Percentiles rank a stretch among this genome's conserved stretches.
These are phyloP conservation scores for Trypanosoma melophagium DNA, from an alignment of 208 protist genomes.

Conservation along the genomic window DNA sequence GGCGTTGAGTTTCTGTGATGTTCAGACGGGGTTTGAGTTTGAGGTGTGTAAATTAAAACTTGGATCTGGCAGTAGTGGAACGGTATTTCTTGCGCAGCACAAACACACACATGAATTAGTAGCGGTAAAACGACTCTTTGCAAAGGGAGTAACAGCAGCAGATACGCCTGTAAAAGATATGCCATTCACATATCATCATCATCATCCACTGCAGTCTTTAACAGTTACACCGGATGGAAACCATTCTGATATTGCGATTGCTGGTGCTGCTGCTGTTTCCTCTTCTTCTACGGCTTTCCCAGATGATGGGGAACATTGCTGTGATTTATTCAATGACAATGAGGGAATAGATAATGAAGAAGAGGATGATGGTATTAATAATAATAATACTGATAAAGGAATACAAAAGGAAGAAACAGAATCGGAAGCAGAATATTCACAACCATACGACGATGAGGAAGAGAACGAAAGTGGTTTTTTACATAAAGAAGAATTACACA, in stretches of 20 bases:
- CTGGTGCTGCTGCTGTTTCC: too few species aligned
- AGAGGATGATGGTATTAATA: neutral
- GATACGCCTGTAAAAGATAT: too few species aligned
- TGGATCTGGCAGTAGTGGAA: slow-evolving; percentile 68
- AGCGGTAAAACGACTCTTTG: slow-evolving; percentile 72
- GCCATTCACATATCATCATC: too few species aligned
- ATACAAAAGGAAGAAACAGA: neutral
- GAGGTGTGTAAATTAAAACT: slow-evolving; percentile 68
- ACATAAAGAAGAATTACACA: neutral
- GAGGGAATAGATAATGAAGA: neutral
- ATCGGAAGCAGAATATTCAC: neutral
- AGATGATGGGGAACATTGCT: too few species aligned
- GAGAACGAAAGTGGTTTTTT: neutral
- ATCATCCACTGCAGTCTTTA: too few species aligned
- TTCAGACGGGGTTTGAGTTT: slow-evolving; percentile 44
- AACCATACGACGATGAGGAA: neutral
- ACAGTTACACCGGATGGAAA: too few species aligned
- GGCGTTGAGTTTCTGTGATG: neutral
- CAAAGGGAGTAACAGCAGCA: slow-evolving; percentile 7
- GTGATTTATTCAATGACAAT: neutral
- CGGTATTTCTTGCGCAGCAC: slow-evolving; percentile 67
- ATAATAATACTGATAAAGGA: neutral
- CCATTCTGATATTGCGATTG: too few species aligned
- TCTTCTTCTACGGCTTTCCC: too few species aligned
- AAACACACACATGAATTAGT: slow-evolving; percentile 40